Evolutionary conservation across 345 rosid species (phyloP), one percentile per base, ranked within the genome.

Genomic region (Lenwebbia sp.): DNA sequence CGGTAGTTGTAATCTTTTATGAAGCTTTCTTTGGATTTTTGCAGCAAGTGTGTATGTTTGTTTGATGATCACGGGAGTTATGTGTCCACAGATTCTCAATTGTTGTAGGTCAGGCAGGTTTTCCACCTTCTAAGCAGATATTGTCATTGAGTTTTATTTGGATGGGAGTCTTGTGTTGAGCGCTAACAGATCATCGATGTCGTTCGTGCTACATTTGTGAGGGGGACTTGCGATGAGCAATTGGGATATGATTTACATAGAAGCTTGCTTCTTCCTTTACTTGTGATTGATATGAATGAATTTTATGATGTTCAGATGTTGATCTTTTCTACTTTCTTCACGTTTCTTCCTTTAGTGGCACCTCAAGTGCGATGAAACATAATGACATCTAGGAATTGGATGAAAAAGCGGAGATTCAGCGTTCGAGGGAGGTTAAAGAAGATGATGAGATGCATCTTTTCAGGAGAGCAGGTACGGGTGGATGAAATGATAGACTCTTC

Each of bases 401-500:
- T 89, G 53, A 84, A 87, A 76, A 90, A 88, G 88, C 88, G 60
- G 82, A 86, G 89, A 85, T 62, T 88, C 56, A 84, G 88, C 57
- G 3, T 92, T 28, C 88, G 84, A 90, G 88, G 82, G 70, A 92
- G 86, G 88, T 83, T 93, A 40, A 85, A 65, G 88, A 93, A 90
- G 90, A 94, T 94, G 97, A 91, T 94, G 94, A 94, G 91, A 91
- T 94, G 95, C 90, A 92, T 94, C 82, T 91, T 92, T 86, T 93
- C 94, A 1, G 93, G 93, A 81, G 92, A 92, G 89, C 92, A 91
- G 83, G 53, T 89, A 30, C 86, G 88, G 88, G 89, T 89, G 37
- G 95, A 93, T 86, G 95, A 92, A 57, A 83, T 85, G 56, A 86
- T 87, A 54, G 92, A 88, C 86, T 93, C 97, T 53, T 94, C 97